These are phyloP conservation scores for Phytopythium sindhum DNA, from an alignment of 352 stramenopile species.

Conservation along the genomic window DNA sequence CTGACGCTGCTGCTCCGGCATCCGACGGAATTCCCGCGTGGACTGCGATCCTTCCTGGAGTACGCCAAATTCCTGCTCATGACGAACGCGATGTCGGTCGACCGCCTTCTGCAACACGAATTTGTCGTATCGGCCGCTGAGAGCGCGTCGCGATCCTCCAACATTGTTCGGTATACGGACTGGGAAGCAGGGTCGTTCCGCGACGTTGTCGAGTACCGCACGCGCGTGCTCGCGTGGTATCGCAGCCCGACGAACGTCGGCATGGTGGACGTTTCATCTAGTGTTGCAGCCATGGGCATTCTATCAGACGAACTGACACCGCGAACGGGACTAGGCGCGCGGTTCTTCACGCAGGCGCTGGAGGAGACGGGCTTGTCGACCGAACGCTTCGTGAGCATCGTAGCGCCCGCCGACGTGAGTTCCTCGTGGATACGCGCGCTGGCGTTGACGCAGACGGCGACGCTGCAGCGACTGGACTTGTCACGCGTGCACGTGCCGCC, in stretches of 20 bases:
- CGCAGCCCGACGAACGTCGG: conserved; percentile 8
- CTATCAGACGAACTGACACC: conserved; percentile 30
- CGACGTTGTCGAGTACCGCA: conserved; percentile 36
- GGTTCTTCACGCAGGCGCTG: conserved; percentile 47
- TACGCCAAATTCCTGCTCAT: conserved; percentile 59
- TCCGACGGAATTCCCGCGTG: conserved; percentile 25
- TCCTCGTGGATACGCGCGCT: conserved; percentile 68
- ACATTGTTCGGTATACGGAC: conserved; percentile 6
- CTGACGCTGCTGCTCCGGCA: conserved; percentile 33
- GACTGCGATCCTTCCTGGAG: conserved; percentile 59
- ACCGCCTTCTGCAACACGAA: conserved; percentile 45
- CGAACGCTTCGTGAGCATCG: conserved; percentile 67
- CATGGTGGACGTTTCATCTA: not conserved
- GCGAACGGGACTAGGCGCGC: conserved; percentile 33
- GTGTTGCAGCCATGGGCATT: not conserved
- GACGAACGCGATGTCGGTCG: conserved; percentile 30
- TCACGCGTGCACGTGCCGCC: conserved; percentile 47
- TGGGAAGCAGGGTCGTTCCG: conserved; percentile 10
- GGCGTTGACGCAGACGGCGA: conserved; percentile 42
- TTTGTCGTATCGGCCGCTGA: conserved; percentile 6
- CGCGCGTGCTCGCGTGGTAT: conserved; percentile 37
- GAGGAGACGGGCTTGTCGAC: conserved; percentile 37
- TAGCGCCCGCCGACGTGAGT: conserved; percentile 39
- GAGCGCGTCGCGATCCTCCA: not conserved
- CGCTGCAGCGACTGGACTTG: conserved; percentile 64